phyloP scores from a whole-genome alignment of 176 grass and related monocot genomes.

The Raddia guianensis region DNA sequence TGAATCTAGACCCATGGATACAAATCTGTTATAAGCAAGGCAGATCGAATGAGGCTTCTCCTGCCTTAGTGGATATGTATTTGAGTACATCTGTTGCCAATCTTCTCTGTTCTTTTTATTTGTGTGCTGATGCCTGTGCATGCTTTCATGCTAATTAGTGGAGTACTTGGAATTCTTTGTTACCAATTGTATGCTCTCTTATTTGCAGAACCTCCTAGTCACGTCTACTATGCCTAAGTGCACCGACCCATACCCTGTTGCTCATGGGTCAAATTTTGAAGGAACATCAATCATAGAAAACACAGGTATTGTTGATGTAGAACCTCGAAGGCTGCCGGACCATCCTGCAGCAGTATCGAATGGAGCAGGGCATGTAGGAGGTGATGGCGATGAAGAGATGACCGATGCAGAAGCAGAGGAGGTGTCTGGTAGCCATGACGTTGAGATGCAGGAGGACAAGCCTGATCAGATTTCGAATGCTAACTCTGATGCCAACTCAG shows the following conservation, averaged over 20 bases:
- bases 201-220: slow-evolving; percentile 82
- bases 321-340: slow-evolving; percentile 30
- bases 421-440: slow-evolving; percentile 35
- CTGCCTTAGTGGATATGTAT: background rate
- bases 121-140: background rate
- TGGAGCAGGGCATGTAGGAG: slow-evolving; percentile 52
- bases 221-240: slow-evolving; percentile 80
- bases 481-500: slow-evolving; percentile 19
- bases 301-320: slow-evolving; percentile 34
- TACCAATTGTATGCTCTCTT: slow-evolving; percentile 32
- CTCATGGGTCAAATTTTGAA: slow-evolving; percentile 40
- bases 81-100: slow-evolving; percentile 11
- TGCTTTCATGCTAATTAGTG: background rate
- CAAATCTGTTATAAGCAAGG: background rate
- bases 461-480: slow-evolving; percentile 39
- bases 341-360: slow-evolving; percentile 49
- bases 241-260: slow-evolving; percentile 69
- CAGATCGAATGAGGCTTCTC: background rate
- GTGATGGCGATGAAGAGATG: slow-evolving; percentile 87
- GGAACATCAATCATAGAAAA: slow-evolving; percentile 40
- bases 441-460: slow-evolving; percentile 75
- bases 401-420: slow-evolving; percentile 62
- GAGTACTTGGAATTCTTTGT: slow-evolving; percentile 13
- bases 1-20: slow-evolving; percentile 3
- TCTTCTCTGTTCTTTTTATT: slow-evolving; percentile 6